Evolutionary conservation across 225 moss, liverwort and hornwort species (phyloP).

Genomic region (Sphagnum contortum): DNA sequence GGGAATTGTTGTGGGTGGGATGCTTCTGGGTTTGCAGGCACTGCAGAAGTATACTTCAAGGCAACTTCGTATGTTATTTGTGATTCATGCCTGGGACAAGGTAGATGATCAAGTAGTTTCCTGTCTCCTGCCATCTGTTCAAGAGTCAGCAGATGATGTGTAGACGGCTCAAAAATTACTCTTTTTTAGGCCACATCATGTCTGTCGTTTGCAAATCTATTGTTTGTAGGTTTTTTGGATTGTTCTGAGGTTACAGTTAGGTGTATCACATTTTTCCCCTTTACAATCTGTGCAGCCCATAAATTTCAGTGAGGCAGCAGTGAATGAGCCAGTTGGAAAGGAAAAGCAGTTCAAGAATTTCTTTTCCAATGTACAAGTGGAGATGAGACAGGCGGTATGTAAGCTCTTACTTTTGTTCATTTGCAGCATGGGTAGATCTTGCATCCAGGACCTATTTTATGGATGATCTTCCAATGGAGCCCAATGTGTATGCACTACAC

Average conservation of each 20-base stretch:
- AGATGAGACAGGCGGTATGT: conserved; percentile 35
- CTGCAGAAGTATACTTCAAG: conserved; percentile 60
- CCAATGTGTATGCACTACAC: too few relatives aligned
- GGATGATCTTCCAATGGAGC: too few relatives aligned
- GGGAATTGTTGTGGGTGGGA: not conserved
- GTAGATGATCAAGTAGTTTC: conserved; percentile 15
- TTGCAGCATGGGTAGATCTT: too few relatives aligned
- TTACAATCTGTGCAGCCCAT: conserved; percentile 25
- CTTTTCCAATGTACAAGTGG: conserved; percentile 40
- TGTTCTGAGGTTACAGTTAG: not conserved
- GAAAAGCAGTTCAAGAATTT: conserved; percentile 53
- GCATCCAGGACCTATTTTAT: too few relatives aligned
- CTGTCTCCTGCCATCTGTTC: too few relatives aligned
- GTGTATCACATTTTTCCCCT: not conserved
- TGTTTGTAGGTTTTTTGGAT: too few relatives aligned
- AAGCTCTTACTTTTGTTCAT: too few relatives aligned
- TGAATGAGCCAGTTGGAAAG: conserved; percentile 54
- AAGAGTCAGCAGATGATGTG: too few relatives aligned
- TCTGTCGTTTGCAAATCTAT: too few relatives aligned
- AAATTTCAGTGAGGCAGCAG: conserved; percentile 39
- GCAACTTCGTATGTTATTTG: conserved; percentile 83
- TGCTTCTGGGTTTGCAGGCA: conserved; percentile 34
- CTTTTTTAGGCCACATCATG: too few relatives aligned
- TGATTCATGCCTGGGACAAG: conserved; percentile 90
- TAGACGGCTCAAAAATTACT: too few relatives aligned